Conservation (phyloP, 2,329 filamentous ascomycete species). For the Microthyrium microscopicum region DNA sequence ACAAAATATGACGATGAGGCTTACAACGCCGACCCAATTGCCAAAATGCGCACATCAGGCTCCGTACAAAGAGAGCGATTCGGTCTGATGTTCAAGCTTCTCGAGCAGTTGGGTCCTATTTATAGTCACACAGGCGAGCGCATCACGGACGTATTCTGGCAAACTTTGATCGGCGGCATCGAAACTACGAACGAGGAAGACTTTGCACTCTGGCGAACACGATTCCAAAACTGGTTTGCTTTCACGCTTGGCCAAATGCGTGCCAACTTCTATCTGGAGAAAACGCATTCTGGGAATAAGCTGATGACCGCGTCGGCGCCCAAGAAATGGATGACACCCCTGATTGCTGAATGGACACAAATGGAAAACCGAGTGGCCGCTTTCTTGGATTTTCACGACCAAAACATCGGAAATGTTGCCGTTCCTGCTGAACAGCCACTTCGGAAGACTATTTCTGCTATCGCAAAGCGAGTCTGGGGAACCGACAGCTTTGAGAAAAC, state of each 20-base stretch:
- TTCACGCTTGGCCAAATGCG: slow-evolving; percentile 3
- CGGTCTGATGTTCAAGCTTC: slow-evolving; percentile 7
- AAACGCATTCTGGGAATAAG: neutral
- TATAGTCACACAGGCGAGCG: slow-evolving; percentile 5
- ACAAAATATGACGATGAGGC: slow-evolving; percentile 4
- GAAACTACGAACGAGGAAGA: slow-evolving; percentile 1
- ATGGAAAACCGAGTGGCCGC: slow-evolving; percentile 4
- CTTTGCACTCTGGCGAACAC: slow-evolving; percentile 4
- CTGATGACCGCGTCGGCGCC: neutral
- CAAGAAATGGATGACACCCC: slow-evolving; percentile 5
- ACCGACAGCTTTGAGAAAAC: neutral
- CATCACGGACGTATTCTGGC: slow-evolving; percentile 7
- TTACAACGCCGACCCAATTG: slow-evolving; percentile 3
- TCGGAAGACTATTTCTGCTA: neutral
- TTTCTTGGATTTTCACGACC: slow-evolving; percentile 7
- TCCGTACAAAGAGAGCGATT: slow-evolving; percentile 2
- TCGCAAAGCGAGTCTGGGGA: slow-evolving; percentile 4
- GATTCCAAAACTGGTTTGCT: slow-evolving; percentile 7
- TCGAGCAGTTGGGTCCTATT: slow-evolving; percentile 3
- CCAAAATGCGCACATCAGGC: neutral
- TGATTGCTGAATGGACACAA: slow-evolving; percentile 5
- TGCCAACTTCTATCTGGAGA: slow-evolving; percentile 2
- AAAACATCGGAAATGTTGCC: neutral
- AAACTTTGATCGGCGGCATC: slow-evolving; percentile 6
- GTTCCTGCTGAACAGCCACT: neutral